Evolutionary conservation across 495 filamentous ascomycete species (phyloP).

Genomic region (Xylaria bambusicola): DNA sequence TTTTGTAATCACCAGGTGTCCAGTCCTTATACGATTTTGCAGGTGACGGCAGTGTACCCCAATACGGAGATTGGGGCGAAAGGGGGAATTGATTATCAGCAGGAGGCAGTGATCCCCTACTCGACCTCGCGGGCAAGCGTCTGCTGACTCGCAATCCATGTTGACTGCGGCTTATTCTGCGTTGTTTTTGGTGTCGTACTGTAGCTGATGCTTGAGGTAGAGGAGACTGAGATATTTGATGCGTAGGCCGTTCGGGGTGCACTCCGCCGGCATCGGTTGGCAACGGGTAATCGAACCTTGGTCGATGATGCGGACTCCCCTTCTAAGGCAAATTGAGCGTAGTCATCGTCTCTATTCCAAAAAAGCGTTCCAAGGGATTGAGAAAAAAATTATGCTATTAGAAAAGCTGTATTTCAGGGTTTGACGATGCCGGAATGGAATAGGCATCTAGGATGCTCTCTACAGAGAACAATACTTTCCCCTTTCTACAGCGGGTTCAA

Average conservation of each 20-base stretch:
- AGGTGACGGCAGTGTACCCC: slow-evolving; percentile 28
- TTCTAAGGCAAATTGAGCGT: slow-evolving; percentile 53
- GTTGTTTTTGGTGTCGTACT: slow-evolving; percentile 24
- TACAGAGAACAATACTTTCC: slow-evolving; percentile 16
- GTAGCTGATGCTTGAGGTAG: slow-evolving; percentile 30
- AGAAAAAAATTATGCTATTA: slow-evolving; percentile 31
- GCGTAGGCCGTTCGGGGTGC: slow-evolving; percentile 37
- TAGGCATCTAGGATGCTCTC: neutral
- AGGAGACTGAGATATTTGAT: slow-evolving; percentile 37
- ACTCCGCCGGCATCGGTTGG: slow-evolving; percentile 26
- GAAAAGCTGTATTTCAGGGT: slow-evolving; percentile 25
- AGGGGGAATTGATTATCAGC: slow-evolving; percentile 15
- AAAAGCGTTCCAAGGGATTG: slow-evolving; percentile 30
- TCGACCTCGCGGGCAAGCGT: slow-evolving; percentile 27
- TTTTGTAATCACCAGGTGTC: neutral
- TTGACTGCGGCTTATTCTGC: slow-evolving; percentile 32
- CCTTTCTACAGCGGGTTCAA: neutral
- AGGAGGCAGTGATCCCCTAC: slow-evolving; percentile 14
- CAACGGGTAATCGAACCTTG: slow-evolving; percentile 37
- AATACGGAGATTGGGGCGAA: slow-evolving; percentile 28
- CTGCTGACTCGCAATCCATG: slow-evolving; percentile 34
- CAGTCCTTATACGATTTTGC: slow-evolving; percentile 12
- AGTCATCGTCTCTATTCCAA: slow-evolving; percentile 50
- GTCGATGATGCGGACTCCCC: slow-evolving; percentile 47
- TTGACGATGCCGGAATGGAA: slow-evolving; percentile 12